Evolutionary conservation across 1,284 basidiomycete genomes (phyloP).

Genomic region (Mrakiaceae sp.): DNA sequence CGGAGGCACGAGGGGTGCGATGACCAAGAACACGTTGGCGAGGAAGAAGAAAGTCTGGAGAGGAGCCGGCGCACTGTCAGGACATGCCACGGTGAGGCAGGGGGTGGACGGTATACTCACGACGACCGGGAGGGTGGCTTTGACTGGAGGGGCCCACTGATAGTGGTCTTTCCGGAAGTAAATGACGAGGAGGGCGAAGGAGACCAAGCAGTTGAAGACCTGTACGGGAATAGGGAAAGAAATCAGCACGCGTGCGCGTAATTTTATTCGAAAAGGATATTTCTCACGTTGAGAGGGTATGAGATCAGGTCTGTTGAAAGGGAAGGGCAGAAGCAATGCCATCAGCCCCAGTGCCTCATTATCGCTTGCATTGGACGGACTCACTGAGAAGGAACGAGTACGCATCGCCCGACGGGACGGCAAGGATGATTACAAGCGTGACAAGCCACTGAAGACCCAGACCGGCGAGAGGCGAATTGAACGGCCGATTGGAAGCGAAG

Average conservation of each 20-base stretch:
- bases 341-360: not conserved
- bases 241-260: too few relatives aligned
- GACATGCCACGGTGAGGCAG: not conserved
- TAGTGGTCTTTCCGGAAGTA: conserved; percentile 22
- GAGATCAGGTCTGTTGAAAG: conserved; percentile 28
- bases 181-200: conserved; percentile 22
- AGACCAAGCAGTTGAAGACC: conserved; percentile 26
- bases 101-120: conserved; percentile 1
- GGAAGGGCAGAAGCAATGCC: conserved; percentile 22
- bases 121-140: conserved; percentile 24
- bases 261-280: too few relatives aligned
- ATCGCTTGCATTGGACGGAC: not conserved
- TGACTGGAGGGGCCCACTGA: conserved; percentile 24
- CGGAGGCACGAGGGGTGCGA: conserved; percentile 26
- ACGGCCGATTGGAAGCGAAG: conserved; percentile 28
- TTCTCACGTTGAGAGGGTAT: conserved; percentile 30
- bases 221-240: too few relatives aligned
- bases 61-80: not conserved
- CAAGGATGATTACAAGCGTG: conserved; percentile 45
- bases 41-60: conserved; percentile 22
- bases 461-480: conserved; percentile 35
- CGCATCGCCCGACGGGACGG: conserved; percentile 45
- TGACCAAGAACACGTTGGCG: conserved; percentile 25
- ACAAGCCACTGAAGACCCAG: conserved; percentile 41
- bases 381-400: conserved; percentile 40